These are phyloP conservation scores for Coemansia sp. DNA, from an alignment of 192 early-diverging fungal species.

Conservation along the genomic window DNA sequence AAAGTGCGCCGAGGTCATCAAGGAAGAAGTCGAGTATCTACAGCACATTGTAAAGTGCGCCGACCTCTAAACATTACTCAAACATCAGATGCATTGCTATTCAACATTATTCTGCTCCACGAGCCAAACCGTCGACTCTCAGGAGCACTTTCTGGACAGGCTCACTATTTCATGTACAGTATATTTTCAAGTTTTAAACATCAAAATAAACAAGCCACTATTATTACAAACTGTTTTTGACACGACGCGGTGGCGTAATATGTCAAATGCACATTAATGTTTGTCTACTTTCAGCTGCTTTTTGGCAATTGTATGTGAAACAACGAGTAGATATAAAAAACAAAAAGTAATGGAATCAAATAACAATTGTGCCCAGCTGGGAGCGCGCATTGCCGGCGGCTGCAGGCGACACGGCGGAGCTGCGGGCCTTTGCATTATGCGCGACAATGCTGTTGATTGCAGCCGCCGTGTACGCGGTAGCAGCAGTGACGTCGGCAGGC, in stretches of 20 bases:
- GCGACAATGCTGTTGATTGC: constrained; percentile 52
- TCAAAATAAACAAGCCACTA: constrained; percentile 6
- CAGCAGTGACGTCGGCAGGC: constrained; percentile 34
- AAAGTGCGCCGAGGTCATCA: constrained; percentile 29
- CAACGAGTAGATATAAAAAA: background rate
- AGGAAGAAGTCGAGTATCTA: constrained; percentile 41
- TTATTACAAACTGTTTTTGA: background rate
- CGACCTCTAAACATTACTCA: constrained; percentile 5
- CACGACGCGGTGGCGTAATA: background rate
- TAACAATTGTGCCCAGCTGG: constrained; percentile 22
- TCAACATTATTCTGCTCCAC: background rate
- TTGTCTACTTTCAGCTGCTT: background rate
- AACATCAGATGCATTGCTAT: background rate
- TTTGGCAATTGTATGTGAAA: background rate
- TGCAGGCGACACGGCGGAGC: constrained; percentile 10
- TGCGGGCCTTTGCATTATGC: constrained; percentile 38
- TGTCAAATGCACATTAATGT: background rate
- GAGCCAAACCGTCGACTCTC: background rate
- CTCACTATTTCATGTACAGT: background rate
- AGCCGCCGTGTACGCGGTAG: constrained; percentile 42
- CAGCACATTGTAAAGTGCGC: constrained; percentile 38
- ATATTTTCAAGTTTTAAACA: background rate
- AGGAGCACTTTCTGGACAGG: no score
- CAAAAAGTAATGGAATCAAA: constrained; percentile 1
- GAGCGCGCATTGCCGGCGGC: constrained; percentile 13